Evolutionary conservation across 768 basidiomycete species (phyloP), one percentile per base, ranked within the genome.

Genomic region (Cystoderma amianthinum): DNA sequence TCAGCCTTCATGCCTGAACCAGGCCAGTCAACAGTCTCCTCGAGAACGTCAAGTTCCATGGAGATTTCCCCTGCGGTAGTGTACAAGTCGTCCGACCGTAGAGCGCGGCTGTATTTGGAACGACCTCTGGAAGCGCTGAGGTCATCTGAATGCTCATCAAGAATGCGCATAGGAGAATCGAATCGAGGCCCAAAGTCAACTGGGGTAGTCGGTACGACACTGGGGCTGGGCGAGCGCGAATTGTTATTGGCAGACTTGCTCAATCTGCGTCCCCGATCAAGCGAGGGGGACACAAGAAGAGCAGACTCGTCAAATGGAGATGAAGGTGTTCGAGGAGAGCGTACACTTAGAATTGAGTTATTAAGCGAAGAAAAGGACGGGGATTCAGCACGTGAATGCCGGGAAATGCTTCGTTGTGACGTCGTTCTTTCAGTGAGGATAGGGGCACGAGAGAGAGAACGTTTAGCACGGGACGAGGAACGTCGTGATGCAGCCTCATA

Each of bases 371-470:
- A 45, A 10, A 50, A 42, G 0, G 58, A 48, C 3, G 63, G 56
- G 5, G 57, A 55, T 2, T 47, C 44, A 5, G 51, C 53, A 28
- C 53, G 64, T 2, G 64, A 55, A 11, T 55, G 61, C 30, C 68
- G 59, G 7, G 72, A 74, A 11, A 58, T 51, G 45, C 69, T 69
- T 24, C 70, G 63, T 65, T 10, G 44, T 48, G n/a, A 65, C 64
- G 32, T n/a, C n/a, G n/a, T n/a, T n/a, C n/a, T n/a, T n/a, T n/a
- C 65, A 22, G 61, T 61, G 1, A 62, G 55, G 12, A 63, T 56
- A 7, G 76, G 74, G 2, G 68, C 63, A n/a, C 74, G 61, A 10
- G 76, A 80, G 21, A 69, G 54, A 3, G 78, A 77, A 21, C 75
- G 67, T 42, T 66, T 57, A 2, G 60, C 57, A 16, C 67, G 62